Conservation (phyloP, 768 basidiomycete genomes). For the Suillus paluster region DNA sequence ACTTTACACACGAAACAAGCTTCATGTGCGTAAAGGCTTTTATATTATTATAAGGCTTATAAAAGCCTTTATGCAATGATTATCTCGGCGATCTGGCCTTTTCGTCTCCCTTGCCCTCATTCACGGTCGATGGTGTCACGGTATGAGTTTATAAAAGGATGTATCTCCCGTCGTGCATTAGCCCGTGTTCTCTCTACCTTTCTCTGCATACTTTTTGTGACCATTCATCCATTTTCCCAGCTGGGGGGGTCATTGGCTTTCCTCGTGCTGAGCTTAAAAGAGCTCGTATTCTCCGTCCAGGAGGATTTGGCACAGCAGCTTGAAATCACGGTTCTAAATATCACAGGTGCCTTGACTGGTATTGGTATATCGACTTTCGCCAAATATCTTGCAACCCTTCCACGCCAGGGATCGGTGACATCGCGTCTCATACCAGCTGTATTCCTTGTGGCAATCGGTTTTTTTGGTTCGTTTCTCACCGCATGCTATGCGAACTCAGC, state of each 20-base stretch:
- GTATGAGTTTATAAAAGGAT: not conserved
- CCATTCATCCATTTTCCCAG: slow-evolving; percentile 43
- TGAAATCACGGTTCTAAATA: slow-evolving; percentile 47
- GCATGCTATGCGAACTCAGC: not conserved
- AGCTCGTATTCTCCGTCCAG: slow-evolving; percentile 52
- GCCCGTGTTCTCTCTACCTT: slow-evolving; percentile 50
- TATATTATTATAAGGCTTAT: not conserved
- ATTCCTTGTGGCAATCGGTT: slow-evolving; percentile 45
- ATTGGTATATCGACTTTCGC: slow-evolving; percentile 44
- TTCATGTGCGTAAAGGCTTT: too few relatives aligned
- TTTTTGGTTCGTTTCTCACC: slow-evolving; percentile 34
- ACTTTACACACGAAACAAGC: too few relatives aligned
- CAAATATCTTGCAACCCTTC: slow-evolving; percentile 36
- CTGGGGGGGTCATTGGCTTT: slow-evolving; percentile 45
- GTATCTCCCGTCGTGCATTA: slow-evolving; percentile 31
- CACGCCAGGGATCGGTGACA: slow-evolving; percentile 24
- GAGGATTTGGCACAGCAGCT: slow-evolving; percentile 52
- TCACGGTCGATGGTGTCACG: not conserved
- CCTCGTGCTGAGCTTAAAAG: slow-evolving; percentile 45
- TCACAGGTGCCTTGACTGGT: slow-evolving; percentile 45
- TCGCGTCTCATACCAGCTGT: slow-evolving; percentile 44
- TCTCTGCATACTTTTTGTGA: slow-evolving; percentile 44
- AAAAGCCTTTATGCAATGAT: not conserved
- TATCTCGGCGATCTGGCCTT: not conserved
- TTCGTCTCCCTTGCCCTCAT: not conserved